Percentiles rank a stretch among this genome's conserved stretches.
Evolutionary conservation across 352 stramenopile species (phyloP).

Genomic region (Globisporangium cylindrosporum): DNA sequence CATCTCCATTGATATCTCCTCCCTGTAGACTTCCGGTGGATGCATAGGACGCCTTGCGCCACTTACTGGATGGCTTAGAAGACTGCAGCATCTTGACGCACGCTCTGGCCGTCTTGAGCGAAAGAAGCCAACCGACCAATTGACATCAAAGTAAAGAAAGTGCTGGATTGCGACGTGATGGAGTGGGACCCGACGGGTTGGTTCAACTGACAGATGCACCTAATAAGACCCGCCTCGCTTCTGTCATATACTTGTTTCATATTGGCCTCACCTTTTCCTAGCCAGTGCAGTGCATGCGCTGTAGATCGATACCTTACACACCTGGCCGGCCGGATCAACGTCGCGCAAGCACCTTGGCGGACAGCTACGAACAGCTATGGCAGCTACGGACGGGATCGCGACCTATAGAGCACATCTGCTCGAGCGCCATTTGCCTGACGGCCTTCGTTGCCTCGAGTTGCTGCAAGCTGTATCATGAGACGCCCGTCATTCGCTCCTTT

Average conservation of each 20-base stretch:
- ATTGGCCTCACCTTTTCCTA: not conserved
- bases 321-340: too few species aligned
- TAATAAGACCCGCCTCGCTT: not conserved
- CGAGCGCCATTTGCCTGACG: not conserved
- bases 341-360: too few species aligned
- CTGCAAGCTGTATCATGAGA: not conserved
- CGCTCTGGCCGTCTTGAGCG: not conserved
- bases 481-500: not conserved
- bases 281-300: not conserved
- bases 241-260: not conserved
- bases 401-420: not conserved
- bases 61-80: not conserved
- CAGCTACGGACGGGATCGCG: too few species aligned
- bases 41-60: not conserved
- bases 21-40: not conserved
- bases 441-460: not conserved
- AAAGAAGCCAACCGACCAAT: not conserved
- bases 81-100: not conserved
- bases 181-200: not conserved
- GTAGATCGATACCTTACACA: too few species aligned
- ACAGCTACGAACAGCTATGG: too few species aligned
- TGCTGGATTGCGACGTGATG: not conserved
- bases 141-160: not conserved
- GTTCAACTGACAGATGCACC: constrained; percentile 2
- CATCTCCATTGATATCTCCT: not conserved